These are phyloP conservation scores for Coniochaeta sp. DNA, from an alignment of 2,329 filamentous ascomycete species.

Conservation along the genomic window DNA sequence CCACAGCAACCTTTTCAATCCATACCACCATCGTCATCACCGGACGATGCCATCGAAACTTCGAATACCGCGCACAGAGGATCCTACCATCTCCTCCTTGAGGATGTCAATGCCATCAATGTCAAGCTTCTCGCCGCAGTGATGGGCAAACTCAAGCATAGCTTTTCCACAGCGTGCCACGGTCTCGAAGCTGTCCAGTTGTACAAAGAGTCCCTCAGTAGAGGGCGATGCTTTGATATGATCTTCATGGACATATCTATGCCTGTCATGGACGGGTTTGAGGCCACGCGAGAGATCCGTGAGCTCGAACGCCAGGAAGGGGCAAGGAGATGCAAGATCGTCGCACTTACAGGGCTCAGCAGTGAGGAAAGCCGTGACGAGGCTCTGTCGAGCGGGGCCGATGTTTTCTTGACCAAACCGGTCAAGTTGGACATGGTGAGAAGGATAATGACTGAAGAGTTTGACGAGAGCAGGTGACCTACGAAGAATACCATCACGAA, in stretches of 20 bases:
- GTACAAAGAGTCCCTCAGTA: slow-evolving; percentile 24
- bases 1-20: not conserved
- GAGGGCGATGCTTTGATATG: slow-evolving; percentile 25
- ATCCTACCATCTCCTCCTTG: slow-evolving; percentile 20
- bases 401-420: slow-evolving; percentile 41
- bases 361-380: slow-evolving; percentile 34
- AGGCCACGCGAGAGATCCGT: slow-evolving; percentile 19
- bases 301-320: slow-evolving; percentile 13
- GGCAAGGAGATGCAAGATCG: slow-evolving; percentile 18
- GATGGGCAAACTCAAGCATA: slow-evolving; percentile 27
- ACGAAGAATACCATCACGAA: not conserved
- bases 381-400: slow-evolving; percentile 35
- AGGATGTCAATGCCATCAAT: slow-evolving; percentile 36
- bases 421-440: slow-evolving; percentile 23
- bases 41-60: not conserved
- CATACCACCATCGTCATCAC: not conserved
- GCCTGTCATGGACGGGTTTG: slow-evolving; percentile 23
- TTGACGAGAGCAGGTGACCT: not conserved
- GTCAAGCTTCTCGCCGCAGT: slow-evolving; percentile 28
- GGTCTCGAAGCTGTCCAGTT: slow-evolving; percentile 39
- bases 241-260: slow-evolving; percentile 38
- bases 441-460: not conserved
- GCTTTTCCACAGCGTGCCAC: slow-evolving; percentile 33
- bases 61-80: not conserved
- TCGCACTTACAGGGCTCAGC: slow-evolving; percentile 39